A percentile compares a stretch with the other conserved stretches of the same genome.
Evolutionary conservation across 352 stramenopile species (phyloP).

Genomic region (Globisporangium paddicum): DNA sequence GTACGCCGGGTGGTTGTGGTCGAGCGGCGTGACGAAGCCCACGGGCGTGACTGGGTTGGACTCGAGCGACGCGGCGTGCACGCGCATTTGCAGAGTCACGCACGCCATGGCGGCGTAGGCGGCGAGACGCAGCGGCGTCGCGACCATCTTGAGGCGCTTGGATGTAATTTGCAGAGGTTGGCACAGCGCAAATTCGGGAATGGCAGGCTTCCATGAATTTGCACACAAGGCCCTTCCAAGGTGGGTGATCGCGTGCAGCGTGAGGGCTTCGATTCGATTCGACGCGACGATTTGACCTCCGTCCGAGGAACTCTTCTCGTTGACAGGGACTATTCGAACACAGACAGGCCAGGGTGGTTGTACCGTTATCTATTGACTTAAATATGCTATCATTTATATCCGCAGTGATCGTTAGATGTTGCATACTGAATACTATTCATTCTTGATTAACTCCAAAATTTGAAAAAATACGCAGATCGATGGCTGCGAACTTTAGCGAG

Average conservation of each 20-base stretch:
- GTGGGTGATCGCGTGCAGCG: background rate
- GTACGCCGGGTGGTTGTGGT: conserved; percentile 25
- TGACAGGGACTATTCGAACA: background rate
- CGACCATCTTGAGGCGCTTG: conserved; percentile 6
- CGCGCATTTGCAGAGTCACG: conserved; percentile 1
- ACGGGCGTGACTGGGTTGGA: conserved; percentile 23
- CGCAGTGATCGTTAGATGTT: background rate
- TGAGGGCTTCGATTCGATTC: background rate
- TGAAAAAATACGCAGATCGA: background rate
- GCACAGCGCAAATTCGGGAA: conserved; percentile 8
- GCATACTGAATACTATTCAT: background rate
- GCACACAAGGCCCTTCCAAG: too few species aligned
- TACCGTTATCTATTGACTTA: background rate
- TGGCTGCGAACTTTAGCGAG: background rate
- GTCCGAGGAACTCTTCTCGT: background rate
- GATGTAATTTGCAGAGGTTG: background rate
- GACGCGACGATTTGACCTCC: background rate
- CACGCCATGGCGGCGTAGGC: conserved; percentile 6
- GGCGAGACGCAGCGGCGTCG: background rate
- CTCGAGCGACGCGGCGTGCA: conserved; percentile 13
- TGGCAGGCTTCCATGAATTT: background rate
- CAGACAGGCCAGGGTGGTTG: background rate
- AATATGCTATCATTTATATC: background rate
- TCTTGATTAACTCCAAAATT: background rate
- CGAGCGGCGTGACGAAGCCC: conserved; percentile 18